Conservation (phyloP, 106 monocot species). For the Dendrobium officinale region DNA sequence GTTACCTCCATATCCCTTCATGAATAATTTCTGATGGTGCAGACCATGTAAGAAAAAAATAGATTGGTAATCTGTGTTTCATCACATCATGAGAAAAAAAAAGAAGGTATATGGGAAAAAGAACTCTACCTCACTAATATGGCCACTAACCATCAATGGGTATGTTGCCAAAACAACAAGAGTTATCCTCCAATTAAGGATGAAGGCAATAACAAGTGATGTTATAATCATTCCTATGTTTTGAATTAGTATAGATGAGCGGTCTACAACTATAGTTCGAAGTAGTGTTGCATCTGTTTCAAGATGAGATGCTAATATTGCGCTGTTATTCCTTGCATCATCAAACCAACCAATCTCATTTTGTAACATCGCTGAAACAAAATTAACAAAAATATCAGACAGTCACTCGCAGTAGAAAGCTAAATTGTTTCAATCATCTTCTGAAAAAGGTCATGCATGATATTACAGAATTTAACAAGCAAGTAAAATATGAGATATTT, state of each 20-base stretch:
- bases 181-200: slow-evolving; percentile 88
- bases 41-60: background rate
- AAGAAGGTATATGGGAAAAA: background rate
- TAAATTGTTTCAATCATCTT: background rate
- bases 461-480: background rate
- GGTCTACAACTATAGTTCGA: slow-evolving; percentile 77
- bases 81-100: background rate
- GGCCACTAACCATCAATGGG: slow-evolving; percentile 86
- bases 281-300: slow-evolving; percentile 83
- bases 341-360: slow-evolving; percentile 97
- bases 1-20: slow-evolving; percentile 89
- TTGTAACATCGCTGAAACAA: slow-evolving; percentile 52
- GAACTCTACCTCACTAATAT: slow-evolving; percentile 75
- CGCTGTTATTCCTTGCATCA: slow-evolving; percentile 53
- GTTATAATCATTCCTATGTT: slow-evolving; percentile 91
- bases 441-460: background rate
- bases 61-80: too few relatives aligned
- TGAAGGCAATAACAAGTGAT: slow-evolving; percentile 82
- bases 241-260: slow-evolving; percentile 80
- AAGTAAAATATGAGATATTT: background rate
- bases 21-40: slow-evolving; percentile 61
- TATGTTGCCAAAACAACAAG: slow-evolving; percentile 83
- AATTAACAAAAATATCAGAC: slow-evolving; percentile 5
- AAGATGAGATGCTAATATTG: slow-evolving; percentile 73
- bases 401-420: background rate